Evolutionary conservation across 2,329 filamentous ascomycete genomes (phyloP).

Genomic region (Curvularia sp.): DNA sequence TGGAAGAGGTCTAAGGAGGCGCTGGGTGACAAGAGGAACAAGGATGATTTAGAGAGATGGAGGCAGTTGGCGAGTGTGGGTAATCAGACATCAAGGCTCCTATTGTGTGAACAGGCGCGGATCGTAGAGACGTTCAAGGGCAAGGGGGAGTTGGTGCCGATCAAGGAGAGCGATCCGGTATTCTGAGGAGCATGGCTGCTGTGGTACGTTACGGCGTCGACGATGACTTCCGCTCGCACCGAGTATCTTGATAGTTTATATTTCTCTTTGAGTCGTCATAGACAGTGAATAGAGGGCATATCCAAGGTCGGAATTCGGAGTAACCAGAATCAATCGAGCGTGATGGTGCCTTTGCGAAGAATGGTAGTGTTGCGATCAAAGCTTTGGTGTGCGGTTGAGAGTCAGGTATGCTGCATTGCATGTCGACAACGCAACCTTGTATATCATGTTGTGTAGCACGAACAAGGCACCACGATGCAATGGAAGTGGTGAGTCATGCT

Average conservation of each 20-base stretch:
- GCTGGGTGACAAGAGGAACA: slow-evolving; percentile 64
- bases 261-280: background rate
- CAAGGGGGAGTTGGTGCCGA: slow-evolving; percentile 57
- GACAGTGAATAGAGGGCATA: background rate
- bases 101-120: slow-evolving; percentile 63
- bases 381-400: background rate
- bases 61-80: slow-evolving; percentile 59
- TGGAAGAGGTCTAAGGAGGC: slow-evolving; percentile 62
- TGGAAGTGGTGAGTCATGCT: slow-evolving; percentile 20
- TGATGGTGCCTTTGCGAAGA: background rate
- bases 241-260: background rate
- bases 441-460: slow-evolving; percentile 16
- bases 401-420: slow-evolving; percentile 24
- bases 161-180: slow-evolving; percentile 41
- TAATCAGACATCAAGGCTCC: slow-evolving; percentile 58
- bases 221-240: background rate
- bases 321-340: background rate
- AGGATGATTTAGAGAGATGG: slow-evolving; percentile 61
- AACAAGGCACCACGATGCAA: slow-evolving; percentile 11
- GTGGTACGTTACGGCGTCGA: background rate
- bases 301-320: background rate
- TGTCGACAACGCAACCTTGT: slow-evolving; percentile 15
- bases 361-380: background rate
- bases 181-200: slow-evolving; percentile 16
- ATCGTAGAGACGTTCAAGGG: slow-evolving; percentile 61